phyloP scores from a whole-genome alignment of 768 basidiomycete genomes.

The Leccinellum albellum region DNA sequence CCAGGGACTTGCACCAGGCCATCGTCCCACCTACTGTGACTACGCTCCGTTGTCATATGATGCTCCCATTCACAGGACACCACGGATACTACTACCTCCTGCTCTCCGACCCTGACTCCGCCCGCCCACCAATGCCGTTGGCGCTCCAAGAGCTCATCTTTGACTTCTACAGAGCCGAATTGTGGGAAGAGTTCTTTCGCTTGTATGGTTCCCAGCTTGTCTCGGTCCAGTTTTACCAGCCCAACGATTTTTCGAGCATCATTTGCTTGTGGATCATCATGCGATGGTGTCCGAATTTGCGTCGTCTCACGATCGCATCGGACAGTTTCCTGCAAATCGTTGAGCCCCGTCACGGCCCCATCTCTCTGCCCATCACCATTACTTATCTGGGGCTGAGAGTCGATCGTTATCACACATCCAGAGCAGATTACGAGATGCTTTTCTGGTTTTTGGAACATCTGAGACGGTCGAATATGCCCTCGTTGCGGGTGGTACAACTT shows the following conservation, averaged over 20 bases:
- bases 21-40: not conserved
- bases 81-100: too few relatives aligned
- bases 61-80: not conserved
- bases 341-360: not conserved
- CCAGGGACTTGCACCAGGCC: not conserved
- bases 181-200: not conserved
- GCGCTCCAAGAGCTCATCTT: not conserved
- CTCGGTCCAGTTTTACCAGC: not conserved
- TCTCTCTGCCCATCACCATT: conserved; percentile 12
- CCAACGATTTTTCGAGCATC: not conserved
- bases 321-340: conserved; percentile 1
- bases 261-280: conserved; percentile 8
- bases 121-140: not conserved
- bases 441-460: not conserved
- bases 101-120: not conserved
- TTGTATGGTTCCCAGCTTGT: not conserved
- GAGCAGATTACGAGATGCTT: not conserved
- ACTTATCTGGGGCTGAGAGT: conserved; percentile 15
- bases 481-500: not conserved
- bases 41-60: not conserved
- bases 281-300: conserved; percentile 14
- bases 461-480: not conserved
- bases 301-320: conserved; percentile 17
- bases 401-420: not conserved
- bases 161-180: not conserved